Conservation (phyloP, 305 asterid species). For the Fraxinus greggii region DNA sequence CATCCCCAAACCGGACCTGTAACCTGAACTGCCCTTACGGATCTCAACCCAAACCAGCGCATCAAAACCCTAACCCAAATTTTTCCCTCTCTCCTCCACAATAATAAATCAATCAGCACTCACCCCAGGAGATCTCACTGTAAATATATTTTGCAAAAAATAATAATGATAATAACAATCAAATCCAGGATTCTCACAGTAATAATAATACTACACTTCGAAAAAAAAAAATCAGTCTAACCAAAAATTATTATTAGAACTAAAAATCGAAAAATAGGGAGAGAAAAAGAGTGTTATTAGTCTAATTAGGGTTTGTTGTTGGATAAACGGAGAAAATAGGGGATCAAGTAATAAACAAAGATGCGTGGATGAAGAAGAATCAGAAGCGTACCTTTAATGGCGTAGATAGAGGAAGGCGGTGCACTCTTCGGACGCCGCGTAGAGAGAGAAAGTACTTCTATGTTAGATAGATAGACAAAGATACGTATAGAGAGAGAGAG, state of each 20-base stretch:
- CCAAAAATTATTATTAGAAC: neutral
- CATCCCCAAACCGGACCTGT: constrained; percentile 57
- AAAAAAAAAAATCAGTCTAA: neutral
- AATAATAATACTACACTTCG: neutral
- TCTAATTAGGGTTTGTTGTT: constrained; percentile 15
- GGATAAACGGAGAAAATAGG: neutral
- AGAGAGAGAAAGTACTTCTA: neutral
- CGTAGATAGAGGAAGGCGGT: constrained; percentile 9
- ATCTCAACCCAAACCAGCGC: constrained; percentile 55
- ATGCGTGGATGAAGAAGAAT: neutral
- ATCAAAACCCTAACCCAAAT: constrained; percentile 53
- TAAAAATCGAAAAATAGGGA: neutral
- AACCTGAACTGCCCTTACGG: constrained; percentile 38
- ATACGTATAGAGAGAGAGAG: neutral
- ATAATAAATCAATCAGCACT: constrained; percentile 25
- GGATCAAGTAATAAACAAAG: constrained; percentile 29
- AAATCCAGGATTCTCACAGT: constrained; percentile 27
- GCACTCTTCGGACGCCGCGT: neutral
- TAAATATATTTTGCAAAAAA: constrained; percentile 7
- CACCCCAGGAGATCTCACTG: constrained; percentile 40
- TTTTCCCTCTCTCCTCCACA: constrained; percentile 24
- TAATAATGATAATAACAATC: neutral
- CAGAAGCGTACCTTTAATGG: neutral
- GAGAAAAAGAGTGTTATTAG: neutral
- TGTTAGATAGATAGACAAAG: neutral